These are phyloP conservation scores for Phyllostachys edulis DNA, from an alignment of 176 grass and related monocot species.

Conservation along the genomic window DNA sequence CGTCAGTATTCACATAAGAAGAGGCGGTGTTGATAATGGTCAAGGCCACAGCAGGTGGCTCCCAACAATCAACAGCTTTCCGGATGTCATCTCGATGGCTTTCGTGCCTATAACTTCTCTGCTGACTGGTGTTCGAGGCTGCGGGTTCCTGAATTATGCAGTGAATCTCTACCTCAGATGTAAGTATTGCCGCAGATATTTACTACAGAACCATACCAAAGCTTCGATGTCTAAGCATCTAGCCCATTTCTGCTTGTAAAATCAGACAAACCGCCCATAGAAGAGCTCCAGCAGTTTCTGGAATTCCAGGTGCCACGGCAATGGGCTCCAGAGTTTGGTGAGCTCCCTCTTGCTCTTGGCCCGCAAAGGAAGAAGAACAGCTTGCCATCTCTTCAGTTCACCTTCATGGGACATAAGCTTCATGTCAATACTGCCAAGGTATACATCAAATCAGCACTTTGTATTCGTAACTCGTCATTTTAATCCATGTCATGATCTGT, in stretches of 20 bases:
- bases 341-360: constrained; percentile 67
- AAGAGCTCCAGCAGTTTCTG: constrained; percentile 77
- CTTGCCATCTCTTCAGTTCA: constrained; percentile 78
- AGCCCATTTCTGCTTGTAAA: constrained; percentile 8
- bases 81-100: constrained; percentile 67
- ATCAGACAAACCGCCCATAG: constrained; percentile 90
- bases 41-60: constrained; percentile 72
- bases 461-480: too few relatives aligned
- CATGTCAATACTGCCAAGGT: constrained; percentile 69
- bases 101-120: constrained; percentile 79
- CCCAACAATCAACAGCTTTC: constrained; percentile 50
- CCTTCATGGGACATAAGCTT: constrained; percentile 72
- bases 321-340: constrained; percentile 84
- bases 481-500: not conserved
- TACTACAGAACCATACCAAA: too few relatives aligned
- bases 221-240: not conserved
- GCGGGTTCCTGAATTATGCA: constrained; percentile 75
- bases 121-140: constrained; percentile 59
- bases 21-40: constrained; percentile 51
- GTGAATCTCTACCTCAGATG: constrained; percentile 92
- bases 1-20: constrained; percentile 62
- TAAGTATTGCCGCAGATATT: constrained; percentile 18
- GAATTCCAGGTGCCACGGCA: constrained; percentile 86
- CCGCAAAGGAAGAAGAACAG: constrained; percentile 54
- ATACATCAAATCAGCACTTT: not conserved